Evolutionary conservation across 2,329 filamentous ascomycete genomes (phyloP), one percentile per base, ranked within the genome.

Genomic region (Sarocladium oryzae): DNA sequence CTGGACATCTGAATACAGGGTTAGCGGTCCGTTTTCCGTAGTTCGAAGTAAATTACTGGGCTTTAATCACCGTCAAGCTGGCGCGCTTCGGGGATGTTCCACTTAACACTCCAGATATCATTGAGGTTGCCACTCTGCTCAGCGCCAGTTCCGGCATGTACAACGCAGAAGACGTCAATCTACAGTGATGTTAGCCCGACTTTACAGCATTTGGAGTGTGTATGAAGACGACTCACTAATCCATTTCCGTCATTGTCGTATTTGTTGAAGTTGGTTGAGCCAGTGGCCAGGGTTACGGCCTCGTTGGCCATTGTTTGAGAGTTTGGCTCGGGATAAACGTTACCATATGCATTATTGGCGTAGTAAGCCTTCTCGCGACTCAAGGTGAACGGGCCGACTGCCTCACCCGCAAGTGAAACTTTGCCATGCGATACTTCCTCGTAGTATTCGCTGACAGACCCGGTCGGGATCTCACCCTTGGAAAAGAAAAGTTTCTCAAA

Each of bases 71-170:
- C 18, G 16, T 48, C 16, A 3, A 48, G 28, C 4, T 32, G 5
- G 9, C 43, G 24, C 26, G 32, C 43, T 33, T 48, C 16, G 20
- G 43, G 43, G 43, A 48, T 48, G 10, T 33, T 30, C 43, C 43
- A 48, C 26, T 48, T 48, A 4, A 48, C 43, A 20, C 43, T 48
- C 43, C 43, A 48, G 43, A 48, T 48, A 26, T 48, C 43, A 48
- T 48, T 48, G 26, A 33, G 21, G n/a, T 48, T 21, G 20, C 43
- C 43, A 20, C 26, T 32, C n/a, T 32, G 26, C 26, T 48, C 43
- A 11, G 26, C 43, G 9, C 43, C 43, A 2, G 43, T 48, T 20
- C 43, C 43, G 9, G 43, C 43, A 21, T 48, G 43, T 20, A 48
- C 43, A 13, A 48, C 43, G n/a, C 43, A 48, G 43, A 48, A 48